Base-by-base conservation (phyloP, 495 filamentous ascomycete species). In the Penicillium angulare region DNA sequence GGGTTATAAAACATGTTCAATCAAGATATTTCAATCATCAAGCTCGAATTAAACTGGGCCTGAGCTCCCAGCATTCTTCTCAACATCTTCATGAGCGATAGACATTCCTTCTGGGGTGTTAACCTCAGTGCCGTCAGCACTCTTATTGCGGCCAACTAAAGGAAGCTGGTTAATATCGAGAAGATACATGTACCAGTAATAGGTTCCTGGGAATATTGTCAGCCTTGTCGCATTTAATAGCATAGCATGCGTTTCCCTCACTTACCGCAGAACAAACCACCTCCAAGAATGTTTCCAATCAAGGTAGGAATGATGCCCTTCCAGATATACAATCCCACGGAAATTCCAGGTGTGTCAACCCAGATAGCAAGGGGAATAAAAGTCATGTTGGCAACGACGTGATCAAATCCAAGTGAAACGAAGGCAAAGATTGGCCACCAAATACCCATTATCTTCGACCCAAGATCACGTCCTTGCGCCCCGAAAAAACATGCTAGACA, bases 331-430 rank as follows among this genome's bases (percentile, higher is more conserved):
- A 83, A 61, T 1, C 73, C 71, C 7, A 80, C 71, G 1, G 66
- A 69, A 20, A 86, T 67, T 0, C 57, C 63, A 0, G 81, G 79
- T 0, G 80, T 69, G 0, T 65, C 68, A 1, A 79, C 53, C 63
- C 74, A 85, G 22, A 86, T 80, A 7, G 65, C 77, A 56, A 79
- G 60, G 7, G 82, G 80, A 29, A 85, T 77, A 55, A 84, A 83
- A 29, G 81, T 83, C 80, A 84, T 85, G 55, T 84, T 85, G 35
- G 81, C 81, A 22, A 85, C 78, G 36, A 84, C 81, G 63, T 85
- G 82, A 32, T 85, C 81, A 5, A 84, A 72, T 0, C 77, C 79
- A 5, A 86, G 66, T 8, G 71, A 75, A 13, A 83, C 81, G 54
- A 84, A 86, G 8, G 75, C 76, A 44, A 83, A 81, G 17, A 79